Percentiles rank a stretch among this genome's conserved stretches.
These are phyloP conservation scores for Globisporangium acanthophoron DNA, from an alignment of 352 stramenopile genomes.

Conservation along the genomic window DNA sequence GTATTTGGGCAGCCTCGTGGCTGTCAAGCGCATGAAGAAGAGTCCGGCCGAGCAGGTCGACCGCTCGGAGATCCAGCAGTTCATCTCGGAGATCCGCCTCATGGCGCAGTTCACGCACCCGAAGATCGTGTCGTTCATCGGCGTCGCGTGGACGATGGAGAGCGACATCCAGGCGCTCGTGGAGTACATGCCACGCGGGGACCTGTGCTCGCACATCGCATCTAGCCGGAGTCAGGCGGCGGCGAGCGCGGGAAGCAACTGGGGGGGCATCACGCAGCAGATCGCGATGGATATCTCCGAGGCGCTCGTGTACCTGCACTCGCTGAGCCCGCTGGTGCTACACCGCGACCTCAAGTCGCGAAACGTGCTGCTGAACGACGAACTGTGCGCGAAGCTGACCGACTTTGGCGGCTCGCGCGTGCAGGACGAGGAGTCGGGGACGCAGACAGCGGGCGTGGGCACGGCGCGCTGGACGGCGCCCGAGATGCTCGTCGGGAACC, in stretches of 20 bases:
- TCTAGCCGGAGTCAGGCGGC: neutral
- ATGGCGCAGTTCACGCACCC: constrained; percentile 39
- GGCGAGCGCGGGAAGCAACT: neutral
- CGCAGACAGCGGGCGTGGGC: constrained; percentile 34
- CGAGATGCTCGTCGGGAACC: constrained; percentile 45
- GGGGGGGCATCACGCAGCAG: constrained; percentile 9
- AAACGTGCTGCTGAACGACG: constrained; percentile 22
- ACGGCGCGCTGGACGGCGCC: constrained; percentile 63
- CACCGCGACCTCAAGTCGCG: constrained; percentile 18
- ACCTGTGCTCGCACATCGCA: constrained; percentile 34
- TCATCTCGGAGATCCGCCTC: constrained; percentile 45
- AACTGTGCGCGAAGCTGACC: constrained; percentile 33
- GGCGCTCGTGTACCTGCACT: constrained; percentile 30
- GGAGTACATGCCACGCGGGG: constrained; percentile 53
- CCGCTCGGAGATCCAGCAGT: constrained; percentile 26
- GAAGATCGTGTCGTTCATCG: constrained; percentile 44
- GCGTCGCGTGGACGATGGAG: constrained; percentile 36
- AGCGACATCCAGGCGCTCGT: constrained; percentile 36
- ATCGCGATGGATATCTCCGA: constrained; percentile 22
- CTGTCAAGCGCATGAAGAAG: constrained; percentile 44
- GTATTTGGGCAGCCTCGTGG: constrained; percentile 37
- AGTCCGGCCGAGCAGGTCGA: constrained; percentile 8
- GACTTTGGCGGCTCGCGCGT: constrained; percentile 44
- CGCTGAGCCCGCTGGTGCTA: constrained; percentile 15
- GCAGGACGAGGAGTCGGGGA: constrained; percentile 21